Evolutionary conservation across 768 basidiomycete genomes (phyloP), one percentile per base, ranked within the genome.

Genomic region (Coprinopsis sp.): DNA sequence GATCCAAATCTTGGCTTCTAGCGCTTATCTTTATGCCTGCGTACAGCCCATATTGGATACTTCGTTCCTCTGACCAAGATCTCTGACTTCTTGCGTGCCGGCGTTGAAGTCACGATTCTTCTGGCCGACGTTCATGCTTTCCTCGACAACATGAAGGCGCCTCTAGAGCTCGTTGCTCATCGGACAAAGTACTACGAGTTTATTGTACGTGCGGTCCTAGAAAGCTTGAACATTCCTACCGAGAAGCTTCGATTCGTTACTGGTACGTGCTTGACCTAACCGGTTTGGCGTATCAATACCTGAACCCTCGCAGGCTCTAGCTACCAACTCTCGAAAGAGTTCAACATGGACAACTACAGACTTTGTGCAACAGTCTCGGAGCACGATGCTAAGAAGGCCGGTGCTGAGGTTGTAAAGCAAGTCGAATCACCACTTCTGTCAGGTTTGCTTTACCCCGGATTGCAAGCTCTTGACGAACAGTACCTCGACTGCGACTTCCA

Each of bases 371-470:
- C 81, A 49, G 92, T 95, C 16, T 82, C 91, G 1, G 91, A 97
- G 56, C 93, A 95, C 64, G 96, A 98, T 55, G 92, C 95, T 21
- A 95, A 95, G 64, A 96, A 96, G 65, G 96, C 96, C 0, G 96
- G 96, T 4, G 94, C 96, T 2, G 96, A 98, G 63, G 96, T 98
- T 46, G 96, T 99, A 55, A 98, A 98, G 65, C 95, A 97, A 65
- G 89, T 94, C 4, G 89, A 92, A 51, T 91, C 86, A 58, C 89
- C 93, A 1, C 70, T 94, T 40, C 71, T 99, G 44, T 92, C 91
- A 52, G 93, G 93, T 1, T 65, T 98, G 51, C 77, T 99, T 46
- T 98, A 99, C 76, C 96, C 96, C 1, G 93, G 94, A 30, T 66
- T 99, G 33, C 96, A 99, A 57, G 94, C 96, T 8, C 79, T 99